Evolutionary conservation across 805 yeast genomes (phyloP), one percentile per base, ranked within the genome.

Genomic region (Ogataea wickerhamii): DNA sequence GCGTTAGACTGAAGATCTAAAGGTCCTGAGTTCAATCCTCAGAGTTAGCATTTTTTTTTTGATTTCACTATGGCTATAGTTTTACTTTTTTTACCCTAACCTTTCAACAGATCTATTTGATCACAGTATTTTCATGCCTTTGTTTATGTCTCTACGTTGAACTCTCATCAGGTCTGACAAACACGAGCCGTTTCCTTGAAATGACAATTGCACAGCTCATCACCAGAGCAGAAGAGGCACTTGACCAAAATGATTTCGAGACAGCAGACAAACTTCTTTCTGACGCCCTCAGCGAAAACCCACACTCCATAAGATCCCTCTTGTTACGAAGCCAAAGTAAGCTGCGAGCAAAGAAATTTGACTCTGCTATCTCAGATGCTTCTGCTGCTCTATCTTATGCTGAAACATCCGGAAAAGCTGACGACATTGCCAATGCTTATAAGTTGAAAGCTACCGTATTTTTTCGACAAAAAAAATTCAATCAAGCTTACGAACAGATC

Each of bases 301-400:
- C 76, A 0, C 56, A 55, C 3, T 72, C 80, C 13, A 66, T 73
- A 33, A 61, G 56, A 28, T 75, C 82, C 0, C 61, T 66, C 14
- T 40, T 74, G 3, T 68, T 78, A 44, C 57, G 79, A 41, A 64
- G 82, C 10, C 72, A 69, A 13, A 68, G 73, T 4, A 61, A 72
- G 45, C 72, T 72, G 43, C 71, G 76, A 47, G 49, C 68, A 32
- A 60, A 66, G 39, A 64, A 72, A 38, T 70, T 66, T 58, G 76
- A 73, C 30, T 57, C 55, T 17, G 78, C 85, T 2, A 58, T 71
- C 34, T 58, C 61, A 3, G 74, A 71, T 49, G 66, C 77, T 22
- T 47, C 63, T 4, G 57, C 60, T 22, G 80, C 83, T 0, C 37
- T 53, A 5, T 29, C 20, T 1, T 48, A 71, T 21, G 81, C 82